Percentiles rank a stretch among this genome's conserved stretches.
phyloP scores from a whole-genome alignment of 192 early-diverging fungal genomes.

The Linnemannia elongata region DNA sequence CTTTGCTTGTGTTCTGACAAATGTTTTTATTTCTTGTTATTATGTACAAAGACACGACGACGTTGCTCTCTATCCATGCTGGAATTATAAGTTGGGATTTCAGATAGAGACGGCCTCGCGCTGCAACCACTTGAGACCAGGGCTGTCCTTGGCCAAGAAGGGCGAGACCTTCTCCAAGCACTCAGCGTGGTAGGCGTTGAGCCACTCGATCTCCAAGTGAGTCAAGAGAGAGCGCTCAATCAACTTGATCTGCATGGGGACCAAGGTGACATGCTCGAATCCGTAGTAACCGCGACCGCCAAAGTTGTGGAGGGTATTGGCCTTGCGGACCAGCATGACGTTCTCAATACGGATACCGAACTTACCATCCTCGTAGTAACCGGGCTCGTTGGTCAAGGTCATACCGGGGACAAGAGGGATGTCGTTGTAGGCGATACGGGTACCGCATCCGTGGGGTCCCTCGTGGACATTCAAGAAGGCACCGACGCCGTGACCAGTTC shows the following conservation, averaged over 20 bases:
- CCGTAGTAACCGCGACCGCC: constrained; percentile 84
- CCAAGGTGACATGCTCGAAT: constrained; percentile 94
- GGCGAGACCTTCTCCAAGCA: constrained; percentile 86
- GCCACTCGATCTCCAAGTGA: constrained; percentile 84
- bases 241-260: constrained; percentile 89
- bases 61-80: not conserved
- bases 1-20: not conserved
- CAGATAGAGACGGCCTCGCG: constrained; percentile 83
- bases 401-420: constrained; percentile 88
- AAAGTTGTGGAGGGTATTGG: constrained; percentile 86
- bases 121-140: constrained; percentile 86
- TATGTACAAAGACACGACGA: not conserved
- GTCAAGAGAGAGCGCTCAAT: constrained; percentile 80
- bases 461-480: constrained; percentile 96
- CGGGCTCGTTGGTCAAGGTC: constrained; percentile 98
- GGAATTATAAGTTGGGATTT: constrained; percentile 14
- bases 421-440: constrained; percentile 80
- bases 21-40: not conserved
- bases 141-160: constrained; percentile 74
- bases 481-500: constrained; percentile 98
- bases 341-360: constrained; percentile 99
- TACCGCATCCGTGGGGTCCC: constrained; percentile 94
- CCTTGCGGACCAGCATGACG: constrained; percentile 84
- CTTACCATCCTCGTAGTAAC: constrained; percentile 96
- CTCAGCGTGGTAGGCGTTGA: constrained; percentile 87